Evolutionary conservation across 2,329 filamentous ascomycete genomes (phyloP), one percentile per base, ranked within the genome.

Genomic region (Alternaria burnsii): DNA sequence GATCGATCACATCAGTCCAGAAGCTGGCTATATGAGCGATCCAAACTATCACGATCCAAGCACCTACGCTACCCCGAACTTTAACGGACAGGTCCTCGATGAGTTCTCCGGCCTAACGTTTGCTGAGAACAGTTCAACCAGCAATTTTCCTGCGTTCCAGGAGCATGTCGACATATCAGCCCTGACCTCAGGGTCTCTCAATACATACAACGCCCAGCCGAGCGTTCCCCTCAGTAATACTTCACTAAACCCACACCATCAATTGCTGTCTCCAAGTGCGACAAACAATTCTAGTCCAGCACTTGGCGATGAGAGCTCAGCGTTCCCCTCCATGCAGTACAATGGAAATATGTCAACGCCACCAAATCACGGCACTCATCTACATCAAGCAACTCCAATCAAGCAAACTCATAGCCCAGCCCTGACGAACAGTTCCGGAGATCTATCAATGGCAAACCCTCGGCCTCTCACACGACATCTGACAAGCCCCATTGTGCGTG

Each of bases 331-430:
- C 46, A 56, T 67, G 63, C 62, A 70, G 32, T 73, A 73, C 47
- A 59, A 56, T 12, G 65, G 61, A 44, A 67, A 68, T 43, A 68
- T 68, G 7, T 73, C 72, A 24, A 72, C 75, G 18, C 71, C 75
- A n/a, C 72, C 76, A 20, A 68, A 50, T 16, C 69, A 69, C 22
- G 38, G 61, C n/a, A 50, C 55, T 9, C 68, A 69, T 16, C 44
- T 61, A 26, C 62, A 66, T 20, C 69, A 75, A 16, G 71, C 69
- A 5, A 76, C 73, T 26, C 75, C 75, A 6, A 71, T 63, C 34
- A 76, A 74, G 55, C 76, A 78, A 50, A 71, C 72, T 22, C 76
- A 78, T 53, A 79, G 77, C 55, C 77, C 77, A n/a, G 73, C 77
- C 26, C 60, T 78, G 55, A 79, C 77, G 8, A 77, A 76, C 54